Conservation (phyloP, 176 grass and related monocot genomes). For the Lolium rigidum region DNA sequence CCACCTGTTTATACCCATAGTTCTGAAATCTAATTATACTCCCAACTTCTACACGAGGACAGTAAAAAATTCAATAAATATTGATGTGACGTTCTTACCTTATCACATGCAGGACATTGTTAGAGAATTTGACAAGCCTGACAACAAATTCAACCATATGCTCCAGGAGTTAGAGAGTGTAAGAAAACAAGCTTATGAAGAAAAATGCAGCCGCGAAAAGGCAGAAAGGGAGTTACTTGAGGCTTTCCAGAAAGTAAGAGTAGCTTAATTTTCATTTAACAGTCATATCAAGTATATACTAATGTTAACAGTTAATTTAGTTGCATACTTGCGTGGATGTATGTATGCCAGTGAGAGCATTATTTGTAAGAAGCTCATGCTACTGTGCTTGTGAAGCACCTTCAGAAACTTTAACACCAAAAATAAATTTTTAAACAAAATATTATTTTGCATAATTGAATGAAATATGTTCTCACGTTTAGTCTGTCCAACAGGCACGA, state of each 20-base stretch:
- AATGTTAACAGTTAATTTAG: constrained; percentile 3
- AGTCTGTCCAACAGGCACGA: constrained; percentile 45
- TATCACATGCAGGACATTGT: constrained; percentile 40
- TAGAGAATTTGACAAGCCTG: constrained; percentile 26
- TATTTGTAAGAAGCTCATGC: background rate
- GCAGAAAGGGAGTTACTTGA: constrained; percentile 53
- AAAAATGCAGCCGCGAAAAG: constrained; percentile 38
- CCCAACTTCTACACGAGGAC: background rate
- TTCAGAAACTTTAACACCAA: background rate
- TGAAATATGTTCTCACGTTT: constrained; percentile 21
- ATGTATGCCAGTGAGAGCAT: background rate
- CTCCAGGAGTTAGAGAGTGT: constrained; percentile 40
- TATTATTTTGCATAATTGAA: constrained; percentile 30
- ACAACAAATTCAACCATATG: constrained; percentile 45
- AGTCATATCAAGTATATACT: background rate
- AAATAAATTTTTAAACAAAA: constrained; percentile 20
- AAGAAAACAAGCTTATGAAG: constrained; percentile 58
- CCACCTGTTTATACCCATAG: background rate
- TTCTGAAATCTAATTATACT: constrained; percentile 3
- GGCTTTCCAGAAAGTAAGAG: constrained; percentile 52
- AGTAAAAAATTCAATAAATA: constrained; percentile 3
- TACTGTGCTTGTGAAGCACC: constrained; percentile 18
- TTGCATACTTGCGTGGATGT: too few species aligned
- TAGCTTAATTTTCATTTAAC: constrained; percentile 32
- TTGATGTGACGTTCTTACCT: constrained; percentile 17